Base-by-base conservation (phyloP, 441 rosid species). In the Adansonia grandidieri region DNA sequence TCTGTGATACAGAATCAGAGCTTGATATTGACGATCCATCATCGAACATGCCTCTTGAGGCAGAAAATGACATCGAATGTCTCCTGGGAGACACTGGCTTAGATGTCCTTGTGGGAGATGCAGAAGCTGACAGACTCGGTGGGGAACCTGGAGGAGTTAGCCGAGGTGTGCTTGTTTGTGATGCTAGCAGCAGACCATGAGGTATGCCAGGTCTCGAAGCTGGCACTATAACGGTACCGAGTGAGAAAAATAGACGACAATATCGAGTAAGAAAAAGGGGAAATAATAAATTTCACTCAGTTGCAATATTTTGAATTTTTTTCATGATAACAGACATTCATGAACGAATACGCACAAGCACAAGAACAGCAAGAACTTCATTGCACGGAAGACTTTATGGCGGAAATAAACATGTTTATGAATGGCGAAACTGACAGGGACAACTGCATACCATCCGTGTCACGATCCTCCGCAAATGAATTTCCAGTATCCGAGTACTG, bases 81-180 rank as follows among this genome's bases (percentile, higher is more conserved):
- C 96, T 91, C 80, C 88, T 90, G 54, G 97, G 96, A 65, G 94
- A 91, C 57, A 82, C 83, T 47, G 94, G 92, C 78, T 90, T 92
- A 11, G 97, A 91, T 0, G 93, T 88, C 75, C 87, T 85, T 24
- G 89, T 88, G 10, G 98, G 98, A 57, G 96, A 88, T 71, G 83
- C 88, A 40, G 94, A 84, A 78, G 98, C 96, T 7, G 96, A 93
- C 10, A 88, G 56, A 64, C 82, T 89, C 14, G 98, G 91, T 76
- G 98, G 98, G 17, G 99, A 89, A 73, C 86, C 89, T 53, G 92
- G 96, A 74, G 99, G 99, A 78, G 97, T 93, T 77, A 91, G 65
- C 85, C 84, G 82, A 5, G 98, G 97, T 17, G 96, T 91, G 85
- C 79, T 84, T 68, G 87, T 88, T 81, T 93, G 93, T 4, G 95